Percentiles rank a stretch among this genome's conserved stretches.
Conservation (phyloP, 768 basidiomycete genomes). For the Tylopilus sp. region DNA sequence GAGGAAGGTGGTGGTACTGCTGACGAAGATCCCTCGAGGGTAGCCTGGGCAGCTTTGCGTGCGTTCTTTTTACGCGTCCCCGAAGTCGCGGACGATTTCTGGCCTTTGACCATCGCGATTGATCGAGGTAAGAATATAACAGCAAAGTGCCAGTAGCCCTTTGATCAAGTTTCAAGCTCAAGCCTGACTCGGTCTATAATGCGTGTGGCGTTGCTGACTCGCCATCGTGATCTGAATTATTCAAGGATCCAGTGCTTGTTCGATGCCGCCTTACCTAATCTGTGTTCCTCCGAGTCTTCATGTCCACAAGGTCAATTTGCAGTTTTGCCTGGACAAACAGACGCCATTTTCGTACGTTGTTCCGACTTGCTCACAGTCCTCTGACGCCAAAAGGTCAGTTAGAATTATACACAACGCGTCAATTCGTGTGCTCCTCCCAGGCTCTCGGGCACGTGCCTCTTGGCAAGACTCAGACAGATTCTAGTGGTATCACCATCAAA, state of each 20-base stretch:
- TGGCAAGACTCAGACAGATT: background rate
- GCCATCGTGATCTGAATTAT: too few species aligned
- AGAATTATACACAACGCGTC: background rate
- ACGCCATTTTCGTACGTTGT: constrained; percentile 15
- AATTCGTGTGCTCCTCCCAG: too few species aligned
- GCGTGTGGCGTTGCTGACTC: too few species aligned
- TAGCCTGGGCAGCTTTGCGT: constrained; percentile 46
- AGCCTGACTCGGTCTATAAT: too few species aligned
- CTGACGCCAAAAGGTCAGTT: too few species aligned
- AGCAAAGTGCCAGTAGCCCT: too few species aligned
- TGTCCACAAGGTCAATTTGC: constrained; percentile 2
- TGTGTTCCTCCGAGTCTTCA: too few species aligned
- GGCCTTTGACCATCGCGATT: constrained; percentile 43
- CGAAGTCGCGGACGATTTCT: constrained; percentile 78
- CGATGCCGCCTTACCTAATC: too few species aligned
- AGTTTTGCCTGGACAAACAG: too few species aligned
- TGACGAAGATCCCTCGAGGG: background rate
- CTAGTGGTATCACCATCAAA: background rate
- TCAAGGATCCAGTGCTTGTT: too few species aligned
- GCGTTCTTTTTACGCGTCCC: constrained; percentile 94
- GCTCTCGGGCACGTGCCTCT: constrained; percentile 1
- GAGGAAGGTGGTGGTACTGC: constrained; percentile 34
- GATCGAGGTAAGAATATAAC: background rate
- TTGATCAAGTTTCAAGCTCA: too few species aligned
- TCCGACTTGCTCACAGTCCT: background rate